A percentile compares a stretch with the other conserved stretches of the same genome.
Evolutionary conservation across 345 rosid genomes (phyloP).

Genomic region (Clausena lansium): DNA sequence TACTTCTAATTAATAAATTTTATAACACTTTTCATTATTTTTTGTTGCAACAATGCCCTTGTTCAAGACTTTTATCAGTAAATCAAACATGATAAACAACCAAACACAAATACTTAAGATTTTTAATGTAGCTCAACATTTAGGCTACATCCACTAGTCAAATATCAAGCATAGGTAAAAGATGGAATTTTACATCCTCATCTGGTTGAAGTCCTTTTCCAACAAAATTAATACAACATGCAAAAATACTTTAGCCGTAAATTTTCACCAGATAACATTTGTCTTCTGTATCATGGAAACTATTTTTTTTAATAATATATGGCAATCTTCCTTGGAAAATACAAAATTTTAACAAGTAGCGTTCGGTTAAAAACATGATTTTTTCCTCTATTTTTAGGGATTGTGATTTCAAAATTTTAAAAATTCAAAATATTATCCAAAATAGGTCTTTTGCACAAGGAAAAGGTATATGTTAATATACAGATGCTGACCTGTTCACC

Average conservation of each 20-base stretch:
- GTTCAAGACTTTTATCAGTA: too few relatives aligned
- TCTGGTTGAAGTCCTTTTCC: background rate
- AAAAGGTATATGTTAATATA: background rate
- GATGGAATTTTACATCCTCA: background rate
- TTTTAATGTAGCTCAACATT: background rate
- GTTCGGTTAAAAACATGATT: background rate
- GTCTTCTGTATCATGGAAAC: background rate
- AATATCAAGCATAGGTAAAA: background rate
- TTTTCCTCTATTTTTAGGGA: background rate
- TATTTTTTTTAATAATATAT: background rate
- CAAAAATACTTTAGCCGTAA: background rate
- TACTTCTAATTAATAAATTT: too few relatives aligned
- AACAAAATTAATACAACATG: background rate
- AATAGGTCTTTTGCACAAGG: background rate
- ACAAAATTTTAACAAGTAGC: background rate
- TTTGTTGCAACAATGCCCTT: too few relatives aligned
- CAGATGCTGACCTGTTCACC: conserved; percentile 68
- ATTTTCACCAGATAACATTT: background rate
- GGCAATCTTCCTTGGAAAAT: background rate
- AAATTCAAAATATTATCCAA: background rate
- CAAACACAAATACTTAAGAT: too few relatives aligned
- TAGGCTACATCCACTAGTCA: background rate
- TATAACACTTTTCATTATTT: too few relatives aligned
- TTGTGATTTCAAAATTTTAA: background rate
- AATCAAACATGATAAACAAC: too few relatives aligned